Conservation (phyloP, 225 moss, liverwort and hornwort genomes). For the Neckera pumila region DNA sequence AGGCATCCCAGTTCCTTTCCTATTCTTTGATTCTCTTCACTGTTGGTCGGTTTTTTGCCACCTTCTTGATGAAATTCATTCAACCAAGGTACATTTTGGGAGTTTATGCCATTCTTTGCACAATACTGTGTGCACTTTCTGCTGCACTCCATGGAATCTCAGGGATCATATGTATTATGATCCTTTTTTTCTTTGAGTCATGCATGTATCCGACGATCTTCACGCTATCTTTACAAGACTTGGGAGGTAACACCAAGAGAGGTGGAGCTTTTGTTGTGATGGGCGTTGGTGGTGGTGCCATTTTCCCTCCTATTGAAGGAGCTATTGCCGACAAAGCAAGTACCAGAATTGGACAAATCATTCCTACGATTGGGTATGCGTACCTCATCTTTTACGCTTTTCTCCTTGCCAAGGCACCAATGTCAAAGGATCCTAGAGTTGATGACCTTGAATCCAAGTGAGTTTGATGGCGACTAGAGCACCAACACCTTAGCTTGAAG, state of each 20-base stretch:
- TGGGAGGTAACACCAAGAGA: conserved; percentile 12
- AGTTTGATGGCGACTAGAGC: not conserved
- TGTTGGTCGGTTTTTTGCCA: conserved; percentile 13
- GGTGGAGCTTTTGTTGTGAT: conserved; percentile 20
- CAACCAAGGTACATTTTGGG: conserved; percentile 21
- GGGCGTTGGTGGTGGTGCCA: conserved; percentile 40
- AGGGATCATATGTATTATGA: conserved; percentile 11
- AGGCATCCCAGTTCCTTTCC: conserved; percentile 10
- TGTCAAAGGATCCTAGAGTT: not conserved
- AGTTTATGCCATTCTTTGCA: conserved; percentile 6
- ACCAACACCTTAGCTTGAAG: not conserved
- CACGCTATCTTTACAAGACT: conserved; percentile 15
- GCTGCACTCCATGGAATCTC: not conserved
- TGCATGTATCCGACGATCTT: conserved; percentile 35
- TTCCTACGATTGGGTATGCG: conserved; percentile 12
- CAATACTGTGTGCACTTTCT: conserved; percentile 7
- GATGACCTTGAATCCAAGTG: conserved; percentile 9
- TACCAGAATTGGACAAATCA: conserved; percentile 20
- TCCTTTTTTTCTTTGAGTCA: conserved; percentile 27
- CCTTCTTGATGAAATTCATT: conserved; percentile 17
- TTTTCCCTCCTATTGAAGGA: conserved; percentile 35
- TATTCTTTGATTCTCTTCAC: conserved; percentile 20
- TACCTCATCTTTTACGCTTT: conserved; percentile 29
- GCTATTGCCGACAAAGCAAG: conserved; percentile 10
- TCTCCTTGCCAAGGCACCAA: conserved; percentile 5